These are phyloP conservation scores for Cladophialophora chaetospira DNA, from an alignment of 2,329 filamentous ascomycete genomes.

Conservation along the genomic window DNA sequence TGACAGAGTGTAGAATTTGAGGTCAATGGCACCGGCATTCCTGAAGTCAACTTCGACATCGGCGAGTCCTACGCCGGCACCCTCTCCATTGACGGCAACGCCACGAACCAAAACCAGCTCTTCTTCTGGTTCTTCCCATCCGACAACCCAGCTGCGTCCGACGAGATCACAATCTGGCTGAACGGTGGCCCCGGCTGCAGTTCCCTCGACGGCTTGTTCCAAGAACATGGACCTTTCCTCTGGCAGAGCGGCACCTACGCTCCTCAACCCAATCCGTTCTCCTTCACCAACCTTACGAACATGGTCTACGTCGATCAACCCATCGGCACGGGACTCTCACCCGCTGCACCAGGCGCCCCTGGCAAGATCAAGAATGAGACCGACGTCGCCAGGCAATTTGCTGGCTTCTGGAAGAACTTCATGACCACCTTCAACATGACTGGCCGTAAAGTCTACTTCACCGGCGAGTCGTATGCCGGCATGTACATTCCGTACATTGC, in stretches of 20 bases:
- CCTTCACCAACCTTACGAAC: conserved; percentile 36
- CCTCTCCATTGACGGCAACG: conserved; percentile 52
- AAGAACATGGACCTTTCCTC: conserved; percentile 59
- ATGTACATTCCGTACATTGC: conserved; percentile 47
- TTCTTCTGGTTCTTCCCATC: conserved; percentile 58
- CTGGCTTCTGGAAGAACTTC: conserved; percentile 58
- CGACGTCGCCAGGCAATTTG: conserved; percentile 50
- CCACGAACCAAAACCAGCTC: conserved; percentile 40
- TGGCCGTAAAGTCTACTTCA: conserved; percentile 57
- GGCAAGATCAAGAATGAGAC: conserved; percentile 52
- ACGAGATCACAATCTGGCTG: conserved; percentile 55
- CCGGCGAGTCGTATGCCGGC: conserved; percentile 58
- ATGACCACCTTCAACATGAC: conserved; percentile 57
- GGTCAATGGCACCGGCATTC: conserved; percentile 65
- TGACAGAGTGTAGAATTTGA: conserved; percentile 54
- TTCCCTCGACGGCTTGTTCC: conserved; percentile 68
- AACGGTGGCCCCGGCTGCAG: conserved; percentile 60
- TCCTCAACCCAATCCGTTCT: conserved; percentile 50
- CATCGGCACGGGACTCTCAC: conserved; percentile 63
- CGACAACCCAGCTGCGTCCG: conserved; percentile 47
- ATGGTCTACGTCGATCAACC: conserved; percentile 38
- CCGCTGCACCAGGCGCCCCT: conserved; percentile 37
- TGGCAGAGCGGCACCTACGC: conserved; percentile 71
- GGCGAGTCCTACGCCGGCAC: conserved; percentile 54
- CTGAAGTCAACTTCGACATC: conserved; percentile 70